Evolutionary conservation across 345 rosid genomes (phyloP).

Genomic region (Anastatica hierochuntica): DNA sequence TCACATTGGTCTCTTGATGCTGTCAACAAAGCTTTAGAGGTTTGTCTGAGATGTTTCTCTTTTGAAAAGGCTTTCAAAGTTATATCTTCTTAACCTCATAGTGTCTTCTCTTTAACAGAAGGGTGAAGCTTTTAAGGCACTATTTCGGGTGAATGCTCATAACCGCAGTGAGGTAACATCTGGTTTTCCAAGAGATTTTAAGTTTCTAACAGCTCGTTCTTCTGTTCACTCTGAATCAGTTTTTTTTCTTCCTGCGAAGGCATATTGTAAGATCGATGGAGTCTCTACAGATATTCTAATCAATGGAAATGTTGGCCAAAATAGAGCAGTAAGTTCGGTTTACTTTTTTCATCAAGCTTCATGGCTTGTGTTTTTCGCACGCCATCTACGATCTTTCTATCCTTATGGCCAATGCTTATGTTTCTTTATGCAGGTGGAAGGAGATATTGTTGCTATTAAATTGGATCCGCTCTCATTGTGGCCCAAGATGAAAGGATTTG

Average conservation of each 20-base stretch:
- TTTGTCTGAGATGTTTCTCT: slow-evolving; percentile 23
- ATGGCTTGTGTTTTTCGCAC: background rate
- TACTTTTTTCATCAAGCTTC: background rate
- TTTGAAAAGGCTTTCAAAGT: no score
- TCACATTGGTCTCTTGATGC: slow-evolving; percentile 53
- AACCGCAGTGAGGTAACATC: slow-evolving; percentile 56
- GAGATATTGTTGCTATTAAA: slow-evolving; percentile 60
- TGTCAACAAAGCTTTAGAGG: slow-evolving; percentile 59
- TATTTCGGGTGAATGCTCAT: slow-evolving; percentile 76
- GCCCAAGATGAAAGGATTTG: slow-evolving; percentile 80
- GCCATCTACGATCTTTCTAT: background rate
- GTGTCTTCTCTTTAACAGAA: slow-evolving; percentile 34
- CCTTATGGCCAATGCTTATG: slow-evolving; percentile 1
- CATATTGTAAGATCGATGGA: slow-evolving; percentile 93
- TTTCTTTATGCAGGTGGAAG: slow-evolving; percentile 51
- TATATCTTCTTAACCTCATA: background rate
- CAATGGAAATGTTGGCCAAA: slow-evolving; percentile 57
- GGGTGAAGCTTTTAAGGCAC: slow-evolving; percentile 62
- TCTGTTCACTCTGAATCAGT: no score
- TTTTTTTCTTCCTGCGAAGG: no score
- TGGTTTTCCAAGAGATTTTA: no score
- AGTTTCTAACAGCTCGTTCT: no score
- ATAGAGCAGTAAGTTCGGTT: slow-evolving; percentile 73
- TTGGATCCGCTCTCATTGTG: slow-evolving; percentile 55
- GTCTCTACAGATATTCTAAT: slow-evolving; percentile 69